Evolutionary conservation across 495 filamentous ascomycete species (phyloP).

Genomic region (Halenospora varia): DNA sequence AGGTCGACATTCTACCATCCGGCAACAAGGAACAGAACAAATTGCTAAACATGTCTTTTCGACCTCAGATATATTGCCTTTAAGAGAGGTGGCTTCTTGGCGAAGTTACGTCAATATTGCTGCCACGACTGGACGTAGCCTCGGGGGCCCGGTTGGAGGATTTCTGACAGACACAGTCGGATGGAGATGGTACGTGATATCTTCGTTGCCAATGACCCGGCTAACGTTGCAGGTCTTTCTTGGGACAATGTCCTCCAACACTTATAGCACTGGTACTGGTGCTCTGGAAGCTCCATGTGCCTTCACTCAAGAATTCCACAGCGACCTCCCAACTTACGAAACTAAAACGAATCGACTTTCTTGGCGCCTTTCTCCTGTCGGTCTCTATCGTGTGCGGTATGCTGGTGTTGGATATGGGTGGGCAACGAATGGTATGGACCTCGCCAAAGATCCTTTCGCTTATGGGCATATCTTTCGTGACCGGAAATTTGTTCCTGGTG

Average conservation of each 20-base stretch:
- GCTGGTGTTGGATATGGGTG: conserved; percentile 56
- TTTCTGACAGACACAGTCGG: conserved; percentile 63
- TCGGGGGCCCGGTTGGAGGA: conserved; percentile 62
- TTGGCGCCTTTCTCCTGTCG: conserved; percentile 53
- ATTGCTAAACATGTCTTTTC: not conserved
- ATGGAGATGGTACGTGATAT: conserved; percentile 46
- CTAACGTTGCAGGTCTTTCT: conserved; percentile 4
- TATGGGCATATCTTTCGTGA: conserved; percentile 25
- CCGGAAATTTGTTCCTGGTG: conserved; percentile 42
- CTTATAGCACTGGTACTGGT: conserved; percentile 11
- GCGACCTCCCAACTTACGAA: conserved; percentile 44
- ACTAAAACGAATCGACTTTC: conserved; percentile 43
- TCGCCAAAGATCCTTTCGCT: conserved; percentile 39
- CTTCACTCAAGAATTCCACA: not conserved
- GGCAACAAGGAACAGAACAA: not conserved
- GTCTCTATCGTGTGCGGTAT: conserved; percentile 46
- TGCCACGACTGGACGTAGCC: conserved; percentile 55
- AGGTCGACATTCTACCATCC: not conserved
- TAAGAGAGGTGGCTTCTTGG: conserved; percentile 63
- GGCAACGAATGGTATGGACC: conserved; percentile 52
- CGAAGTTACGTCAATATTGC: conserved; percentile 62
- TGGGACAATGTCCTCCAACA: conserved; percentile 11
- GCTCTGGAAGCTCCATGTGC: conserved; percentile 2
- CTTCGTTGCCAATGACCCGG: not conserved
- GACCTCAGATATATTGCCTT: conserved; percentile 55